A percentile compares a stretch with the other conserved stretches of the same genome.
These are phyloP conservation scores for Cornus controversa DNA, from an alignment of 148 eudicot genomes.

Conservation along the genomic window DNA sequence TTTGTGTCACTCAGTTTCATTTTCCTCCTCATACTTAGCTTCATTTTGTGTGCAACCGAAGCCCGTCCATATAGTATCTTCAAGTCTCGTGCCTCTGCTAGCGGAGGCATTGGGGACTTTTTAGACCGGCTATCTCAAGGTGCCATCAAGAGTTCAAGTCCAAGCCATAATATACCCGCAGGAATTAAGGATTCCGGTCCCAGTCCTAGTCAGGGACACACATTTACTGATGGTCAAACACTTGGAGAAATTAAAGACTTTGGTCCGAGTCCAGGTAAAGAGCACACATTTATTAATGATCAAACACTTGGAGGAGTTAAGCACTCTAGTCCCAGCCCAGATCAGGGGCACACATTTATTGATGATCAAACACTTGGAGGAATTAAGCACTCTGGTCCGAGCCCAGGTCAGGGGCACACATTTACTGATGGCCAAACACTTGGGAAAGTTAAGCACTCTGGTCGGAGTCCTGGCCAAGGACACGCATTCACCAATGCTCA, in stretches of 20 bases:
- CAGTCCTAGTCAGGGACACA: too few relatives aligned
- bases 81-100: not conserved
- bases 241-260: not conserved
- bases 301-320: not conserved
- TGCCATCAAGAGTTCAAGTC: constrained; percentile 16
- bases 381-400: not conserved
- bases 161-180: not conserved
- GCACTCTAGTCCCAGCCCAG: too few relatives aligned
- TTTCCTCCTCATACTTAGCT: not conserved
- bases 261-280: not conserved
- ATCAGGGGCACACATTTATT: not conserved
- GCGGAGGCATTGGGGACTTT: not conserved
- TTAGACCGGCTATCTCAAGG: constrained; percentile 17
- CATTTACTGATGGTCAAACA: not conserved
- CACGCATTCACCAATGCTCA: too few relatives aligned
- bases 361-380: not conserved
- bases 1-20: not conserved
- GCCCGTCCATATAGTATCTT: constrained; percentile 17
- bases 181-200: constrained; percentile 11
- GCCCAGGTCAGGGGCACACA: not conserved
- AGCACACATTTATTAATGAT: not conserved
- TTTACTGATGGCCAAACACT: too few relatives aligned
- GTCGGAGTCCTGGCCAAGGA: too few relatives aligned
- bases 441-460: too few relatives aligned
- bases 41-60: not conserved